A percentile compares a stretch with the other conserved stretches of the same genome.
Evolutionary conservation across 2,329 filamentous ascomycete species (phyloP).

Genomic region (Coniosporium tulheliwenetii): DNA sequence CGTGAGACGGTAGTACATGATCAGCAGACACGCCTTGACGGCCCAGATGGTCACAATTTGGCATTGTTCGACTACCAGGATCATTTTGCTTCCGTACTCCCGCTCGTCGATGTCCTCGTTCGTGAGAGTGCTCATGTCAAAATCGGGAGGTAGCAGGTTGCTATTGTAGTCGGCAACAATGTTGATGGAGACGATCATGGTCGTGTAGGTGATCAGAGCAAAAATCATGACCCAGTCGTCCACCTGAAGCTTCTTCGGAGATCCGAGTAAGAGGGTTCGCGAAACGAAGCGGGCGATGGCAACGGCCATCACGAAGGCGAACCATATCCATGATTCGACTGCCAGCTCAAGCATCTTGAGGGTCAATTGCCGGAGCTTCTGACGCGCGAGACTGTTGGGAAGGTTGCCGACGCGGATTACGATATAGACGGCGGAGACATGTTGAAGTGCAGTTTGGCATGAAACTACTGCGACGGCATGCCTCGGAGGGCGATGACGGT

Average conservation of each 20-base stretch:
- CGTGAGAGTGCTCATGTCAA: constrained; percentile 26
- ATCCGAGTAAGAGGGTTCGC: constrained; percentile 28
- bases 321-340: constrained; percentile 33
- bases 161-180: constrained; percentile 22
- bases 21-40: constrained; percentile 20
- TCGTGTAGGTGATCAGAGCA: constrained; percentile 31
- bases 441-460: too few relatives aligned
- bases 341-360: constrained; percentile 17
- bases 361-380: too few relatives aligned
- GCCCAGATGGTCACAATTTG: constrained; percentile 19
- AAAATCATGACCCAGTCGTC: constrained; percentile 45
- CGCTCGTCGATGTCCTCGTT: constrained; percentile 10
- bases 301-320: constrained; percentile 22
- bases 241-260: constrained; percentile 31
- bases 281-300: constrained; percentile 26
- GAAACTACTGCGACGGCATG: too few relatives aligned
- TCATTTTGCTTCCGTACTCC: constrained; percentile 19
- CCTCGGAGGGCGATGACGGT: too few relatives aligned
- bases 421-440: too few relatives aligned
- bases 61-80: constrained; percentile 22
- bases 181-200: constrained; percentile 32
- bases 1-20: constrained; percentile 22
- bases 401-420: too few relatives aligned
- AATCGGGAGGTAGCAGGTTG: constrained; percentile 28
- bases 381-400: too few relatives aligned